These are phyloP conservation scores for Lasiosphaeriaceae sp. DNA, from an alignment of 495 filamentous ascomycete species.

Conservation along the genomic window DNA sequence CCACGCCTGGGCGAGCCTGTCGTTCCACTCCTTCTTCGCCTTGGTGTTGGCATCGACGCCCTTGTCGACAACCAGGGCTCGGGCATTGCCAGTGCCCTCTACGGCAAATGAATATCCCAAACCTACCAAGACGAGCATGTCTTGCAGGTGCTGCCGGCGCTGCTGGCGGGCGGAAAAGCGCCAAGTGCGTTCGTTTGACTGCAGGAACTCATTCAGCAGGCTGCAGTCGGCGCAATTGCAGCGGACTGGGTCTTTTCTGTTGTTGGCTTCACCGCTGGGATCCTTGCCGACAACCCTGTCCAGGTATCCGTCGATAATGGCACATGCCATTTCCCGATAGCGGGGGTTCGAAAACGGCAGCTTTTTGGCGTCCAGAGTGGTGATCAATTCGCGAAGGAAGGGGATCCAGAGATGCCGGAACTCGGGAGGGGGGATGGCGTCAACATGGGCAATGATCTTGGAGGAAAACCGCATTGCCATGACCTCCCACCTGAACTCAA, in stretches of 20 bases:
- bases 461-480: constrained; percentile 1
- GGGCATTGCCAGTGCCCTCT: neutral
- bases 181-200: constrained; percentile 3
- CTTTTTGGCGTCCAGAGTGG: constrained; percentile 8
- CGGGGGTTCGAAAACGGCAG: constrained; percentile 3
- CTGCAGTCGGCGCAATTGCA: neutral
- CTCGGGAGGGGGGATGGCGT: constrained; percentile 4
- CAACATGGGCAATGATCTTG: constrained; percentile 9
- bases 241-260: neutral
- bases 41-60: neutral
- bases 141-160: constrained; percentile 1
- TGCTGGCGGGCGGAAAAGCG: neutral
- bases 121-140: neutral
- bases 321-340: constrained; percentile 17
- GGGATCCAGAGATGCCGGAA: constrained; percentile 21
- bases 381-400: constrained; percentile 13
- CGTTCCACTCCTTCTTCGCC: neutral
- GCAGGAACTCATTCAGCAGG: neutral
- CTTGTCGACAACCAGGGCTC: constrained; percentile 5
- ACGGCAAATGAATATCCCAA: neutral
- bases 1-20: neutral
- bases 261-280: constrained; percentile 7
- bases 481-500: constrained; percentile 12
- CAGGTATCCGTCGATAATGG: constrained; percentile 15
- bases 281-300: constrained; percentile 10